Conservation (phyloP, 306 rosid genomes). For the Ammopiptanthus mongolicus region DNA sequence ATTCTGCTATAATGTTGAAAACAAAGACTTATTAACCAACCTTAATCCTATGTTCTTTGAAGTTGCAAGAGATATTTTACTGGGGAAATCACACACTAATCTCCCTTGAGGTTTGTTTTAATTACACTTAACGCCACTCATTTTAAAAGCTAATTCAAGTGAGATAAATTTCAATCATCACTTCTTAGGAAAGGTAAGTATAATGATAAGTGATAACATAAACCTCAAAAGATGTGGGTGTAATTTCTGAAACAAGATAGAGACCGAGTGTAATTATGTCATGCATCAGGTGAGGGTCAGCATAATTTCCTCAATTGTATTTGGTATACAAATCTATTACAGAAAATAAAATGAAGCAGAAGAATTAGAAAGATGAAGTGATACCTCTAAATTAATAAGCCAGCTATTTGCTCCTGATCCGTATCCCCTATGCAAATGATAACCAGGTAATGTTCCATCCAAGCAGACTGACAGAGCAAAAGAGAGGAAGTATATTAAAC, state of each 20-base stretch:
- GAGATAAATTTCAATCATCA: too few species aligned
- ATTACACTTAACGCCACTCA: too few species aligned
- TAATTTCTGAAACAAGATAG: too few species aligned
- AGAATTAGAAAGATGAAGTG: background rate
- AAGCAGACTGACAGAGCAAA: constrained; percentile 60
- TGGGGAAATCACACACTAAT: too few species aligned
- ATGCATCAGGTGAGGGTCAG: too few species aligned
- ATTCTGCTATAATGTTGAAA: background rate
- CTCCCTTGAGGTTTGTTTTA: too few species aligned
- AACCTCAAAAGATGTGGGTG: too few species aligned
- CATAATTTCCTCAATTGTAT: background rate
- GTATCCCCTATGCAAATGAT: constrained; percentile 75
- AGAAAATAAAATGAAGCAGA: background rate
- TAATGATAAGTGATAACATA: too few species aligned
- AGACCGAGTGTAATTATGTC: too few species aligned
- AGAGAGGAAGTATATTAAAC: background rate
- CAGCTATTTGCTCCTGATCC: constrained; percentile 89
- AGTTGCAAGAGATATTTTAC: background rate
- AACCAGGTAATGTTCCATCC: constrained; percentile 96
- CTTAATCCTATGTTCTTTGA: background rate
- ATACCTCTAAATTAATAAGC: constrained; percentile 95
- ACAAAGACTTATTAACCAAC: constrained; percentile 1
- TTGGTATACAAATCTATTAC: background rate
- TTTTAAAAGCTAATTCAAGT: too few species aligned
- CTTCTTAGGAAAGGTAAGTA: too few species aligned